Conservation (phyloP, 768 basidiomycete species). For the Hygrophoropsis aurantiaca region DNA sequence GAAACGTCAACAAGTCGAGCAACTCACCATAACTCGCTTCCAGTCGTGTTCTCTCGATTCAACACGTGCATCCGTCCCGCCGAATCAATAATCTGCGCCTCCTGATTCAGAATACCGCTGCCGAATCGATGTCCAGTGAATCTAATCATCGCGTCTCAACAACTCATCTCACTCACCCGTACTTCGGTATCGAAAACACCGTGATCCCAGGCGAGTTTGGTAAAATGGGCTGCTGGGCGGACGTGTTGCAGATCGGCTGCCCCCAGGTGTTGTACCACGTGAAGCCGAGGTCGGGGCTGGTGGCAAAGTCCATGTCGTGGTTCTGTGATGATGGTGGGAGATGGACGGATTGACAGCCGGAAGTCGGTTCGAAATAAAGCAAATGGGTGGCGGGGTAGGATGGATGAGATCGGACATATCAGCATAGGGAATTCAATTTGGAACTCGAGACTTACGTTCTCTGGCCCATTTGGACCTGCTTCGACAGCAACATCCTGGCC, state of each 20-base stretch:
- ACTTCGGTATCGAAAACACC: conserved; percentile 36
- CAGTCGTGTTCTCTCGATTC: conserved; percentile 38
- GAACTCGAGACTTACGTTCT: conserved; percentile 27
- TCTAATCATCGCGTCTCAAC: too few relatives aligned
- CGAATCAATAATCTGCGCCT: conserved; percentile 30
- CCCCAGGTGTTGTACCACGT: conserved; percentile 39
- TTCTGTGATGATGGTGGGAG: conserved; percentile 29
- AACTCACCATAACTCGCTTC: conserved; percentile 30
- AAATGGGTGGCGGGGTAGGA: too few relatives aligned
- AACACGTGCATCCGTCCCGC: conserved; percentile 31
- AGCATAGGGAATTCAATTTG: too few relatives aligned
- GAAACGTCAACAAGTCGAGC: background rate
- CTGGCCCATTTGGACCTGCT: conserved; percentile 39
- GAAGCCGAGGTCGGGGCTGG: conserved; percentile 25
- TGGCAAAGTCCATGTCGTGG: conserved; percentile 36
- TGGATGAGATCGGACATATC: too few relatives aligned
- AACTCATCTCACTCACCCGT: conserved; percentile 23
- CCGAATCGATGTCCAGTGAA: background rate
- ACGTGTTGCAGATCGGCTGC: conserved; percentile 27
- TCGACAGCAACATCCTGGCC: conserved; percentile 38
- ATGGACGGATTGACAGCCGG: too few relatives aligned
- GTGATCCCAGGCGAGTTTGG: conserved; percentile 35
- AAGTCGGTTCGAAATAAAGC: too few relatives aligned
- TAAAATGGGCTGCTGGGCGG: conserved; percentile 24
- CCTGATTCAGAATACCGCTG: conserved; percentile 35